Percentiles rank a stretch among this genome's conserved stretches.
These are phyloP conservation scores for Byssothecium circinans DNA, from an alignment of 2,329 filamentous ascomycete genomes.

Conservation along the genomic window DNA sequence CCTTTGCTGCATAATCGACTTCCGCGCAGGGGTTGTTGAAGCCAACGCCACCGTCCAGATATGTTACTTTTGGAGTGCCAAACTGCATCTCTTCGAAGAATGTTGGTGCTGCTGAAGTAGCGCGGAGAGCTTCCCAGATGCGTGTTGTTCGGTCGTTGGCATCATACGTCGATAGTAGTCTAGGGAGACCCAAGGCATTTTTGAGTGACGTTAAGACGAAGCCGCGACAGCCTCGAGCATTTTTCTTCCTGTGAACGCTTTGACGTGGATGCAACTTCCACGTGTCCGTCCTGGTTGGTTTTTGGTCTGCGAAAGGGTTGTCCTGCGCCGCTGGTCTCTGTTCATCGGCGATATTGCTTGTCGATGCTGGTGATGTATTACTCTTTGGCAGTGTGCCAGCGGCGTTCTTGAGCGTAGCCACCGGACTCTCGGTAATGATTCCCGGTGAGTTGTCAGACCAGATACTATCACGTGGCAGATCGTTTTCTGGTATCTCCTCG, in stretches of 20 bases:
- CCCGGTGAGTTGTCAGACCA: constrained; percentile 34
- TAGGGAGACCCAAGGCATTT: constrained; percentile 41
- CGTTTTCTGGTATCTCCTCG: constrained; percentile 36
- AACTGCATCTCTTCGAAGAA: constrained; percentile 58
- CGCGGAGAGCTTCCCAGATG: constrained; percentile 56
- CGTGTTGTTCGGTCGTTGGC: constrained; percentile 42
- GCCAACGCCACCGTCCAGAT: constrained; percentile 54
- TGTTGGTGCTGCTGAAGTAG: constrained; percentile 53
- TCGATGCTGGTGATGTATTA: constrained; percentile 3
- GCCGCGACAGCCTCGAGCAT: constrained; percentile 39
- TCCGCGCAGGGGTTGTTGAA: constrained; percentile 56
- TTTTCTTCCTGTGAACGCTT: constrained; percentile 39
- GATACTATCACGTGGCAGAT: constrained; percentile 36
- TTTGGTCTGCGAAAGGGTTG: constrained; percentile 19
- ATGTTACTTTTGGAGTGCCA: constrained; percentile 49
- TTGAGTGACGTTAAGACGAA: constrained; percentile 45
- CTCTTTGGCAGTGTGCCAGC: constrained; percentile 8
- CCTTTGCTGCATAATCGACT: constrained; percentile 53
- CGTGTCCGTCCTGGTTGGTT: constrained; percentile 23
- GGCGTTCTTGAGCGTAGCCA: constrained; percentile 22
- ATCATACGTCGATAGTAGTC: constrained; percentile 43
- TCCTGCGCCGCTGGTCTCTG: constrained; percentile 11
- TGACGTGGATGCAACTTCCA: constrained; percentile 39
- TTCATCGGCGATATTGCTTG: constrained; percentile 18
- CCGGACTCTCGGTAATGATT: constrained; percentile 31